Percentiles rank a stretch among this genome's conserved stretches.
These are phyloP conservation scores for Cryptosporidium ubiquitum DNA, from an alignment of 169 alveolate genomes.

Conservation along the genomic window DNA sequence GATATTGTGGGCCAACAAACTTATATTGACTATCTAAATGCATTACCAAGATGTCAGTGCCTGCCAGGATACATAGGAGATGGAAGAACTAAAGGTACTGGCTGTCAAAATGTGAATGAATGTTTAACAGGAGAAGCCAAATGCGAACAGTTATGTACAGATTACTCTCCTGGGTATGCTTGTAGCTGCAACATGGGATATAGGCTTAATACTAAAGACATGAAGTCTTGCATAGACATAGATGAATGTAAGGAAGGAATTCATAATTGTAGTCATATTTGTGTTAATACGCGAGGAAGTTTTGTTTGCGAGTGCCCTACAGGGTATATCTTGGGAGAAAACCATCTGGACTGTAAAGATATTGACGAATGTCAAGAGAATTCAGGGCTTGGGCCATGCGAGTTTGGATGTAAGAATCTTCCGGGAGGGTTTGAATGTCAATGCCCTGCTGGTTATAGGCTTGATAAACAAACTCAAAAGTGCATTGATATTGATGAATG, in stretches of 20 bases:
- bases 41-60: conserved; percentile 78
- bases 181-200: conserved; percentile 59
- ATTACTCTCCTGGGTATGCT: conserved; percentile 72
- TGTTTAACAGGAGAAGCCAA: conserved; percentile 76
- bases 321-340: conserved; percentile 72
- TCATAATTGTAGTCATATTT: conserved; percentile 75
- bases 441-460: conserved; percentile 69
- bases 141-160: conserved; percentile 75
- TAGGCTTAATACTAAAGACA: conserved; percentile 35
- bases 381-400: conserved; percentile 38
- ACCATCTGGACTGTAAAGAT: conserved; percentile 71
- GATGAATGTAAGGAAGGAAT: conserved; percentile 77
- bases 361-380: conserved; percentile 77
- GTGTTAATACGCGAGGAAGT: conserved; percentile 79
- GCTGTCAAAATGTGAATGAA: conserved; percentile 76
- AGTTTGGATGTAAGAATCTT: conserved; percentile 54
- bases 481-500: conserved; percentile 79
- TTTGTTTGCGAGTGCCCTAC: conserved; percentile 77
- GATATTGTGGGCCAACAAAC: conserved; percentile 71
- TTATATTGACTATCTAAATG: conserved; percentile 73
- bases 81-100: conserved; percentile 76
- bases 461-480: conserved; percentile 48
- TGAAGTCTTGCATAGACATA: conserved; percentile 73
- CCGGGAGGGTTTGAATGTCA: conserved; percentile 63
- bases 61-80: conserved; percentile 75